Percentiles rank a stretch among this genome's conserved stretches.
phyloP scores from a whole-genome alignment of 176 grass and related monocot genomes.

The Oryza meyeriana region DNA sequence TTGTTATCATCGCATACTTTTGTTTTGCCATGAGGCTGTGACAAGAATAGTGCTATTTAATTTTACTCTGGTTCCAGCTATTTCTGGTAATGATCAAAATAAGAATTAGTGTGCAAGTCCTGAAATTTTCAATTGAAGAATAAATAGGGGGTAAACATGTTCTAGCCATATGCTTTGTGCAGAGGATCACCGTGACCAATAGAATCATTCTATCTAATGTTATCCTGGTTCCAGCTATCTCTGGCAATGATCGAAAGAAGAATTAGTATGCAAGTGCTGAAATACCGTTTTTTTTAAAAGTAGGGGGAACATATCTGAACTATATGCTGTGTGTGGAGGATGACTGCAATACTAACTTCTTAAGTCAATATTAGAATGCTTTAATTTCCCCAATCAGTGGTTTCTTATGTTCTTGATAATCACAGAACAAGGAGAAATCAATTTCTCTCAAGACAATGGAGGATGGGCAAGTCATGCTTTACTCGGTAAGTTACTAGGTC shows the following conservation, averaged over 20 bases:
- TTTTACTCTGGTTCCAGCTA: neutral
- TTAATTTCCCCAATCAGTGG: neutral
- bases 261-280: neutral
- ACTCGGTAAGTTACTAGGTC: constrained; percentile 61
- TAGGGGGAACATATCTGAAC: neutral
- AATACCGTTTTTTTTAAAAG: neutral
- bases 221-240: neutral
- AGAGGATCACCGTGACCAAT: too few species aligned
- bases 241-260: neutral
- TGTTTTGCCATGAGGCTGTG: neutral
- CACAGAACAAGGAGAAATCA: constrained; percentile 94
- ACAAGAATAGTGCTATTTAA: neutral
- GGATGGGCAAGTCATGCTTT: constrained; percentile 97
- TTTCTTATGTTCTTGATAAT: constrained; percentile 34
- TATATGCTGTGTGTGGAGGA: neutral
- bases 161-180: neutral
- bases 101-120: neutral
- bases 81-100: neutral
- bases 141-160: neutral
- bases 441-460: constrained; percentile 98
- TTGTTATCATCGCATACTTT: neutral
- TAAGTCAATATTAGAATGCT: neutral
- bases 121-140: neutral
- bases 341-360: neutral
- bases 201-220: neutral